Conservation (phyloP, 2,329 filamentous ascomycete genomes). For the Stromatinia cepivora region DNA sequence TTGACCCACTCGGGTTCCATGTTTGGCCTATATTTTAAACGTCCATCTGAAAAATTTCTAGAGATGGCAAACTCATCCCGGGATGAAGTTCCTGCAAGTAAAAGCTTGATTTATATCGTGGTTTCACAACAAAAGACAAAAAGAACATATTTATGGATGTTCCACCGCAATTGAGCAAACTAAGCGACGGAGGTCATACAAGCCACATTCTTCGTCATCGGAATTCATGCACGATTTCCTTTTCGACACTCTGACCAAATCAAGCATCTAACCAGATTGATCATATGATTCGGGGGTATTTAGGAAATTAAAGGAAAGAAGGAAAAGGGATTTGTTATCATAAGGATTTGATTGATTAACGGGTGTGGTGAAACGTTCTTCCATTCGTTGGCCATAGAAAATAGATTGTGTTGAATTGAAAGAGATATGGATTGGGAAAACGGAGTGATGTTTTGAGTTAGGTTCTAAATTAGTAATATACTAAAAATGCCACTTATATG, state of each 20-base stretch:
- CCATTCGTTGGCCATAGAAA: background rate
- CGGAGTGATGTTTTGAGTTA: no score
- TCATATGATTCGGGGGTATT: background rate
- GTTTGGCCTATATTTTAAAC: background rate
- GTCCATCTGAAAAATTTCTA: background rate
- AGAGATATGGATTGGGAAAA: no score
- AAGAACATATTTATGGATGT: background rate
- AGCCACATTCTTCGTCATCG: slow-evolving; percentile 5
- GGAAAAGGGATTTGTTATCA: background rate
- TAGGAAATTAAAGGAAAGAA: background rate
- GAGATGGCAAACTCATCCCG: background rate
- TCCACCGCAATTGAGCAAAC: background rate
- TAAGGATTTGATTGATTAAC: background rate
- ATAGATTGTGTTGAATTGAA: no score
- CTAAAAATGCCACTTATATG: no score
- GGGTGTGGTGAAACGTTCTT: background rate
- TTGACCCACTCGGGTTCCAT: slow-evolving; percentile 7
- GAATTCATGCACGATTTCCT: background rate
- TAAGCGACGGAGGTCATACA: background rate
- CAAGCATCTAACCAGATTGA: background rate
- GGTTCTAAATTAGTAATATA: no score
- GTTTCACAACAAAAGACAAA: slow-evolving; percentile 2
- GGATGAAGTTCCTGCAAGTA: background rate
- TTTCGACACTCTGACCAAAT: background rate
- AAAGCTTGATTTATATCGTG: background rate